Evolutionary conservation across 108 stramenopile genomes (phyloP).

Genomic region (Nannochloropsis oceanica): DNA sequence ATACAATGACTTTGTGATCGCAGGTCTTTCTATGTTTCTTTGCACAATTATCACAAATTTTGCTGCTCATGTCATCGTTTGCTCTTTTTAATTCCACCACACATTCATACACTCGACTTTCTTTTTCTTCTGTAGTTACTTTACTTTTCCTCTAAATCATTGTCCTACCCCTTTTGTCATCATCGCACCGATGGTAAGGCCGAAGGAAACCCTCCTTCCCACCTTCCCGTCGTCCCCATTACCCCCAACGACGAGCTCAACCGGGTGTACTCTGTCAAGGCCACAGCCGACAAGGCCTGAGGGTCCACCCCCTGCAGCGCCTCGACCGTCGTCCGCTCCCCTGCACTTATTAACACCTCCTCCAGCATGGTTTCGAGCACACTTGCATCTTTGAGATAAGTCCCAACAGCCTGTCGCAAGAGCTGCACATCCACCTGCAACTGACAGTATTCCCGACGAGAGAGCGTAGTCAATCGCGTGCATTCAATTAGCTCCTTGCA

Average conservation of each 20-base stretch:
- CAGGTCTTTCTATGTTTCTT: too few relatives aligned
- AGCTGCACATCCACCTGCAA: background rate
- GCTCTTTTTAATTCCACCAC: too few relatives aligned
- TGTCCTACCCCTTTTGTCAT: background rate
- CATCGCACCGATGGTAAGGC: background rate
- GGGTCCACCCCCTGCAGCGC: background rate
- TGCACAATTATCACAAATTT: too few relatives aligned
- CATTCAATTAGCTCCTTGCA: background rate
- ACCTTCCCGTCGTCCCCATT: too few relatives aligned
- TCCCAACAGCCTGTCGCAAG: background rate
- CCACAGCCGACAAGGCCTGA: background rate
- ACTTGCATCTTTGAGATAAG: background rate
- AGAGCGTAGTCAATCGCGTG: background rate
- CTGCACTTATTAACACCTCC: background rate
- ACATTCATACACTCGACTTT: too few relatives aligned
- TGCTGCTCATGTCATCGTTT: too few relatives aligned
- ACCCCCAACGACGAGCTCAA: background rate
- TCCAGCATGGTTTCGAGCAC: background rate
- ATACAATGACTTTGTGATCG: too few relatives aligned
- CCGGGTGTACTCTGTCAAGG: background rate
- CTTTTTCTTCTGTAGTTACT: too few relatives aligned
- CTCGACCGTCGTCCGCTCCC: background rate
- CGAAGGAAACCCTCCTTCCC: too few relatives aligned
- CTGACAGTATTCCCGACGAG: background rate
- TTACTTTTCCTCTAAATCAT: too few relatives aligned